These are phyloP conservation scores for Alternaria consortialis DNA, from an alignment of 2,329 filamentous ascomycete genomes.

Conservation along the genomic window DNA sequence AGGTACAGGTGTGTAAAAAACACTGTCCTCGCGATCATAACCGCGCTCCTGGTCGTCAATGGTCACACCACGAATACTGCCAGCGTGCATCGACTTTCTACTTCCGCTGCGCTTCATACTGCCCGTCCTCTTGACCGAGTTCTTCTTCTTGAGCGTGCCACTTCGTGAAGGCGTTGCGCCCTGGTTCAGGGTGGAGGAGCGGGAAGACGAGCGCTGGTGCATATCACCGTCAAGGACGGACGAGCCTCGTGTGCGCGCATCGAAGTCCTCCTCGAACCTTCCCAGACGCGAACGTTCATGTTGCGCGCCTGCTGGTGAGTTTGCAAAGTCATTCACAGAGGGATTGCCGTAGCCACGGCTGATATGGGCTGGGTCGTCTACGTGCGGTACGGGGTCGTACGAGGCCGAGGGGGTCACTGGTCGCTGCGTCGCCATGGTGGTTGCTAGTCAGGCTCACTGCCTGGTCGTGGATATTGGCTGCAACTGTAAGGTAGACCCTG, in stretches of 20 bases:
- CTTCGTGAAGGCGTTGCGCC: slow-evolving; percentile 64
- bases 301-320: slow-evolving; percentile 41
- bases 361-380: slow-evolving; percentile 49
- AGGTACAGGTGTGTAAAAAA: slow-evolving; percentile 88
- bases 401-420: slow-evolving; percentile 27
- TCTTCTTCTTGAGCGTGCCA: slow-evolving; percentile 90
- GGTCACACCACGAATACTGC: slow-evolving; percentile 83
- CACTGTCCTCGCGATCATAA: slow-evolving; percentile 74
- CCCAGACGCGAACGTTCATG: slow-evolving; percentile 47
- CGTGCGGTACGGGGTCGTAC: slow-evolving; percentile 51
- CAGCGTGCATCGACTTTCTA: slow-evolving; percentile 81
- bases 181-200: slow-evolving; percentile 53
- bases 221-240: slow-evolving; percentile 66
- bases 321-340: slow-evolving; percentile 52
- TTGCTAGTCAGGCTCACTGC: slow-evolving; percentile 3
- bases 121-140: slow-evolving; percentile 74
- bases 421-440: slow-evolving; percentile 38
- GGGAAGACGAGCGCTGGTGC: slow-evolving; percentile 70
- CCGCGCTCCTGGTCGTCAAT: slow-evolving; percentile 76
- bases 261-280: slow-evolving; percentile 76
- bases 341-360: slow-evolving; percentile 46
- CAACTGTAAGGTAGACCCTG: slow-evolving; percentile 13
- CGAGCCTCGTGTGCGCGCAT: slow-evolving; percentile 72
- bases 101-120: slow-evolving; percentile 84
- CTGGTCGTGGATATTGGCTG: slow-evolving; percentile 9